Base-by-base conservation (phyloP, 163 green algal species). In the Smithsoniella earleae region DNA sequence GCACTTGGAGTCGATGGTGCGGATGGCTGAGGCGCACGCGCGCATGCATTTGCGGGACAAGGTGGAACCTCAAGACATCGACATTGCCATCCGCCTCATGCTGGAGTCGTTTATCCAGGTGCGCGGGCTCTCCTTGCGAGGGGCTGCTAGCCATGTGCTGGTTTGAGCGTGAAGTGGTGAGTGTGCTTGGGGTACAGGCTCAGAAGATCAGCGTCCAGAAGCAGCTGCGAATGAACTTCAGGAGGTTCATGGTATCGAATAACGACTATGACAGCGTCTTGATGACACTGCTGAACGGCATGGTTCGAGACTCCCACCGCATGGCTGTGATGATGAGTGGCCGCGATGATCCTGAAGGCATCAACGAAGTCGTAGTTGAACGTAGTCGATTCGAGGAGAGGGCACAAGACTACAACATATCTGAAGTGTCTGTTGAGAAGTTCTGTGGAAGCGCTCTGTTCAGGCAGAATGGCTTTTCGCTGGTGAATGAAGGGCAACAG, bases 141-240 rank as follows among this genome's bases (percentile, higher is more conserved):
- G 73, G 43, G 13, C 44, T 73, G 43, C 54, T 62, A 22, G 18
- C 36, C 3, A 38, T 27, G 2, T 22, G 46, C 63, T 25, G 1
- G 27, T 36, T 25, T 40, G 28, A 91, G 85, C 74, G 85, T 92
- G 74, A 88, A 85, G 82, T 98, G 30, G 82, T 92, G n/a, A 90
- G 79, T 63, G 97, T 98, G 82, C 90, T 97, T 73, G 77, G 1
- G 18, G n/a, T 69, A 34, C 58, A 80, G 65, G 95, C 88, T 16
- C 94, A 99, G 83, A 99, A 98, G 85, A 90, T 89, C 82, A 88
- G 82, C 73, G 87, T 96, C 66, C 94, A 99, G 79, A 87, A 90
- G 73, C 66, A 79, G 66, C 78, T 97, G 74, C 33, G 75, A 27
- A 79, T 77, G 44, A 86, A 87, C 76, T 88, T 95, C 76, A 63